These are phyloP conservation scores for Nematodospora valgi DNA, from an alignment of 805 yeast genomes.

Conservation along the genomic window DNA sequence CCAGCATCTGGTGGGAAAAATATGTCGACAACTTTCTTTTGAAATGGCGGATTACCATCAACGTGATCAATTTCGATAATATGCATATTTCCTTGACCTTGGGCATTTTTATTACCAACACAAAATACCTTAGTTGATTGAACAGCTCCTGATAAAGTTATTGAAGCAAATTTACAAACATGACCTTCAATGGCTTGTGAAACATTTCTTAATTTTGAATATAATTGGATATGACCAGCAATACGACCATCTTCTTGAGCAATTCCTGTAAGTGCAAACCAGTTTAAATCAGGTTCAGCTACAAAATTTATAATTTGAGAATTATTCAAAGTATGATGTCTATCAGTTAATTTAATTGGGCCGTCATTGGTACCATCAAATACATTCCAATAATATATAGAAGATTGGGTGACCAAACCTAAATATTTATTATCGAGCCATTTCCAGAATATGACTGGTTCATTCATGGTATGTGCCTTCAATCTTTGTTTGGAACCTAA, in stretches of 20 bases:
- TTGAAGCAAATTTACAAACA: constrained; percentile 82
- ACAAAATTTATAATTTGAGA: constrained; percentile 90
- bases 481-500: constrained; percentile 82
- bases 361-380: constrained; percentile 74
- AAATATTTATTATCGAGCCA: constrained; percentile 75
- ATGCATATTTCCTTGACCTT: constrained; percentile 71
- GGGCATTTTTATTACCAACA: constrained; percentile 84
- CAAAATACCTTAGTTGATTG: constrained; percentile 82
- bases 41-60: constrained; percentile 76
- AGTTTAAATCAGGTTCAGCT: constrained; percentile 72
- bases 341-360: constrained; percentile 77
- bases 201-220: constrained; percentile 80
- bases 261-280: constrained; percentile 96
- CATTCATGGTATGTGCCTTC: constrained; percentile 79
- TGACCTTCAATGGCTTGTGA: constrained; percentile 98
- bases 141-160: constrained; percentile 70
- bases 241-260: constrained; percentile 91
- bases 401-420: constrained; percentile 79
- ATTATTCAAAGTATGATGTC: constrained; percentile 75
- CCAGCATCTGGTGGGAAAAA: constrained; percentile 96
- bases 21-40: constrained; percentile 86
- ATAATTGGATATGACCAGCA: constrained; percentile 94
- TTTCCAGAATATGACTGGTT: constrained; percentile 93
- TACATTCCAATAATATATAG: constrained; percentile 78
- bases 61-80: constrained; percentile 95